Conservation (phyloP, 805 yeast species). For the Schizosaccharomyces osmophilus region DNA sequence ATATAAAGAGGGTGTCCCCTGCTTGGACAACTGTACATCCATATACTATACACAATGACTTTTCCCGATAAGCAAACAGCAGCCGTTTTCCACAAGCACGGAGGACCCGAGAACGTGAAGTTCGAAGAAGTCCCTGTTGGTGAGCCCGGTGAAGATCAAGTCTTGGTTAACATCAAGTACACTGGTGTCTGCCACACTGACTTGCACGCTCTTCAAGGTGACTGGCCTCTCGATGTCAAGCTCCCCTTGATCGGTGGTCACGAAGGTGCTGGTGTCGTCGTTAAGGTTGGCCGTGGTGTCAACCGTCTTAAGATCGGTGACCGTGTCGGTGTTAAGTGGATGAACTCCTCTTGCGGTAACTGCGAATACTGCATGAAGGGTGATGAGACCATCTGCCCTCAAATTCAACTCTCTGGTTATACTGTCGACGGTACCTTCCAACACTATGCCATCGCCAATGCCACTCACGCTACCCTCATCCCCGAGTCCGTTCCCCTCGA, state of each 20-base stretch:
- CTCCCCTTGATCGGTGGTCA: conserved; percentile 70
- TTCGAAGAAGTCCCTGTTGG: conserved; percentile 61
- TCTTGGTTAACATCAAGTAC: conserved; percentile 58
- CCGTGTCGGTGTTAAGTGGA: conserved; percentile 64
- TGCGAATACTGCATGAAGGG: conserved; percentile 46
- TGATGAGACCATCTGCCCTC: conserved; percentile 44
- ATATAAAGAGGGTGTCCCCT: too few species aligned
- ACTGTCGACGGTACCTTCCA: conserved; percentile 81
- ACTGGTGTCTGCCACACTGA: conserved; percentile 90
- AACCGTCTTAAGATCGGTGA: conserved; percentile 54
- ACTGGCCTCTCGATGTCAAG: conserved; percentile 59
- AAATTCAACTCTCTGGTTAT: conserved; percentile 58
- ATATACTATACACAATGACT: background rate
- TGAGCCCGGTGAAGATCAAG: conserved; percentile 48
- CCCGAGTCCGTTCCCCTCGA: conserved; percentile 57
- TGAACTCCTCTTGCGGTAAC: conserved; percentile 49
- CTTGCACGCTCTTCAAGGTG: conserved; percentile 83
- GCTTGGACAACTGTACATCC: background rate
- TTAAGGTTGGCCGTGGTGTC: conserved; percentile 48
- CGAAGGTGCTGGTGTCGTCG: conserved; percentile 76
- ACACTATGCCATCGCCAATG: conserved; percentile 73
- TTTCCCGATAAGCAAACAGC: background rate
- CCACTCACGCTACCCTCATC: conserved; percentile 61
- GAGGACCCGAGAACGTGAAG: conserved; percentile 22
- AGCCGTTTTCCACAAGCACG: conserved; percentile 34